These are phyloP conservation scores for Nemania sp. DNA, from an alignment of 2,329 filamentous ascomycete genomes.

Conservation along the genomic window DNA sequence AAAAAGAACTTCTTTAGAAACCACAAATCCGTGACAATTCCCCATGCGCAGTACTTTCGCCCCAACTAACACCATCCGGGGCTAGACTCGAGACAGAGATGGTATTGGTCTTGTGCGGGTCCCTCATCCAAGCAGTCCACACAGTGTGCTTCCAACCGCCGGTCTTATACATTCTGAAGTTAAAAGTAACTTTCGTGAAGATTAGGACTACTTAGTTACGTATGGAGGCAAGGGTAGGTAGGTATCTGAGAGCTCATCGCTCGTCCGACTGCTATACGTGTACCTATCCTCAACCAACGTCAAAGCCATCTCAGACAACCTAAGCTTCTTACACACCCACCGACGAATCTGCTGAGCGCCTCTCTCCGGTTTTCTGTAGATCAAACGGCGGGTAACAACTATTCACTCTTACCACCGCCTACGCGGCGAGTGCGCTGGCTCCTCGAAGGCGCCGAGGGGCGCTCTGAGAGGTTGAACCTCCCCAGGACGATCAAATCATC, in stretches of 20 bases:
- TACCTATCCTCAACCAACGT: constrained; percentile 5
- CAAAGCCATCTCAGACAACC: constrained; percentile 20
- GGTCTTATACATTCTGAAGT: not conserved
- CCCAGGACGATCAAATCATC: not conserved
- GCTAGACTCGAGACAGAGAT: constrained; percentile 17
- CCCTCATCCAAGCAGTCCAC: constrained; percentile 27
- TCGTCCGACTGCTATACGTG: not conserved
- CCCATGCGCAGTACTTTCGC: constrained; percentile 19
- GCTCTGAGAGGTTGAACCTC: not conserved
- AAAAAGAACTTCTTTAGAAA: not conserved
- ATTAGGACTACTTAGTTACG: no score
- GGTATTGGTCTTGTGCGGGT: not conserved
- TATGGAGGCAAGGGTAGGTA: no score
- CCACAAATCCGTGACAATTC: constrained; percentile 1
- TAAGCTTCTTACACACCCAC: constrained; percentile 22
- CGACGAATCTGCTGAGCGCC: constrained; percentile 8
- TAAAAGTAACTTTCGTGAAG: not conserved
- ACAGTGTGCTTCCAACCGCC: constrained; percentile 26
- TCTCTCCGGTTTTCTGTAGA: constrained; percentile 24
- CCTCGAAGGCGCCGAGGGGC: constrained; percentile 3
- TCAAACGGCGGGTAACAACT: constrained; percentile 26
- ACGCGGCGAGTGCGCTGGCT: not conserved
- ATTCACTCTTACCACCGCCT: not conserved
- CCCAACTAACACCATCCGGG: constrained; percentile 6
- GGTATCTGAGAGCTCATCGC: constrained; percentile 1